Evolutionary conservation across 352 stramenopile genomes (phyloP).

Genomic region (Globisporangium splendens): DNA sequence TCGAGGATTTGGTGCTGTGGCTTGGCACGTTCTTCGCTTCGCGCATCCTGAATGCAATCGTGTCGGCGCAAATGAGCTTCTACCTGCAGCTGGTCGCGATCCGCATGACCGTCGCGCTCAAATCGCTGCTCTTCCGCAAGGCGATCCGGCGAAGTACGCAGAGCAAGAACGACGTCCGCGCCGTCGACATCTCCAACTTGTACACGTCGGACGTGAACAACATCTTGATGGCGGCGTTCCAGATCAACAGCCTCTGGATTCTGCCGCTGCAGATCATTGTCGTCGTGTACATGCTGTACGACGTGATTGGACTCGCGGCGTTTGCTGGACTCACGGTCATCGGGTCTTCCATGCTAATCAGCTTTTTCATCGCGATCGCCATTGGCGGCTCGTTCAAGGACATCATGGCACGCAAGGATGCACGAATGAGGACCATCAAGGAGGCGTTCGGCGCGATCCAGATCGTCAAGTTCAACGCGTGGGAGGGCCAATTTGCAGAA

Average conservation of each 20-base stretch:
- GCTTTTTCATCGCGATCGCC: constrained; percentile 41
- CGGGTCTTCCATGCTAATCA: constrained; percentile 22
- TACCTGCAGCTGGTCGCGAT: constrained; percentile 26
- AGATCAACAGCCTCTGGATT: constrained; percentile 69
- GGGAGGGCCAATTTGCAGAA: constrained; percentile 68
- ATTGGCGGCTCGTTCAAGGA: constrained; percentile 46
- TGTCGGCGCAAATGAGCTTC: constrained; percentile 22
- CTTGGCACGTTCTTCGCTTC: constrained; percentile 42
- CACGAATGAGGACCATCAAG: constrained; percentile 86
- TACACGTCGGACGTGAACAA: constrained; percentile 88
- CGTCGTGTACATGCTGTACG: constrained; percentile 37
- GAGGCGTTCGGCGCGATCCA: constrained; percentile 91
- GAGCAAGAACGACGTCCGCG: constrained; percentile 13
- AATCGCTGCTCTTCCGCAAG: constrained; percentile 41
- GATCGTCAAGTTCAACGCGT: constrained; percentile 95
- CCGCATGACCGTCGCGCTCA: constrained; percentile 30
- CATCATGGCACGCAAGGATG: constrained; percentile 86
- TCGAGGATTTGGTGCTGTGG: constrained; percentile 26
- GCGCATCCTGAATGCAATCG: constrained; percentile 25
- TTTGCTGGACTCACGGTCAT: constrained; percentile 44
- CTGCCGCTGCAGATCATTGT: constrained; percentile 33
- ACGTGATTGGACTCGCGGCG: constrained; percentile 24
- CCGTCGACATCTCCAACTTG: constrained; percentile 89
- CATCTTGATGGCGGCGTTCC: constrained; percentile 30
- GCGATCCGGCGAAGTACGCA: constrained; percentile 21